phyloP scores from a whole-genome alignment of 495 filamentous ascomycete species.

The Apodospora peruviana region DNA sequence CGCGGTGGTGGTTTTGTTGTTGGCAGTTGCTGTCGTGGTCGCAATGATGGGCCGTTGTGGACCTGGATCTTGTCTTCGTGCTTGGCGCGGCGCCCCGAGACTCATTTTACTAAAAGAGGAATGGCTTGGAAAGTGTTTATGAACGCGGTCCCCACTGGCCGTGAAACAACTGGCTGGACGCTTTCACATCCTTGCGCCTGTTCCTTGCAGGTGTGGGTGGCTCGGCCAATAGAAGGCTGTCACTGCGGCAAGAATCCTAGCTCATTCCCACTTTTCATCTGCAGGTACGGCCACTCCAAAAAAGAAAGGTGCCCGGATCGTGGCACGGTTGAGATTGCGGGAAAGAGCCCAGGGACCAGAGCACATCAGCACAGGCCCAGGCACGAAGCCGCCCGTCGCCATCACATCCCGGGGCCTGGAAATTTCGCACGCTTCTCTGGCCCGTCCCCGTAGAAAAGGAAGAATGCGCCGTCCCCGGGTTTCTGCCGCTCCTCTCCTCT shows the following conservation, averaged over 20 bases:
- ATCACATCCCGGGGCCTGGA: no score
- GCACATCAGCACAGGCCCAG: not conserved
- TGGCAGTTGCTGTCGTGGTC: no score
- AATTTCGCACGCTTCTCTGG: no score
- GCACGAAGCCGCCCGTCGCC: not conserved
- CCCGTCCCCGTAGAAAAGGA: slow-evolving; percentile 10
- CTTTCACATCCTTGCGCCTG: slow-evolving; percentile 8
- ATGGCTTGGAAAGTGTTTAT: not conserved
- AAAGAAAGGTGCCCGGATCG: slow-evolving; percentile 3
- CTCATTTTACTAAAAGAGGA: not conserved
- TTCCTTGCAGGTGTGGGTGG: slow-evolving; percentile 14
- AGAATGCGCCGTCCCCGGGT: slow-evolving; percentile 14
- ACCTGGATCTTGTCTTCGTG: not conserved
- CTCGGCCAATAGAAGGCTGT: slow-evolving; percentile 7
- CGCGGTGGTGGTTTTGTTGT: no score
- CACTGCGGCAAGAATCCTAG: not conserved
- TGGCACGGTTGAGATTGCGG: not conserved
- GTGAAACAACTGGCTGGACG: slow-evolving; percentile 14
- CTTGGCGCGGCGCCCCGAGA: not conserved
- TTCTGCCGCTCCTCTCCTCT: slow-evolving; percentile 7
- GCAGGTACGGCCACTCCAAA: not conserved
- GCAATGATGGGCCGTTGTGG: no score
- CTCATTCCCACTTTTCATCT: slow-evolving; percentile 1
- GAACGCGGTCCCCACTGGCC: not conserved
- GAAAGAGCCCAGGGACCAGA: not conserved